Base-by-base conservation (phyloP, 176 grass and related monocot genomes). In the Musa acuminata region DNA sequence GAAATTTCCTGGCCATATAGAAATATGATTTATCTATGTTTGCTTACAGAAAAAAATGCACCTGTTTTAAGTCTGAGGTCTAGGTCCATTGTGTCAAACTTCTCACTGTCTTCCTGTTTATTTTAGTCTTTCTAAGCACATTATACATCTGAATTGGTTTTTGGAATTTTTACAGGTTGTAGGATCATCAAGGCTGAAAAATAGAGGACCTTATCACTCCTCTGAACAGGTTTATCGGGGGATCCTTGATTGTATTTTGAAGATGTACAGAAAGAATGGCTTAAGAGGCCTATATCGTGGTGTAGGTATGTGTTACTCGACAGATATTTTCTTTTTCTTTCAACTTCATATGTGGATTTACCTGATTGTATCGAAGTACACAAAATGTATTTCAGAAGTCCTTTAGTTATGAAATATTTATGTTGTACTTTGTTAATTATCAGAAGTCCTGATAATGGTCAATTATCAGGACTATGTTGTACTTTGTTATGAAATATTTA, bases 281-380 rank as follows among this genome's bases (percentile, higher is more conserved):
- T 77, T 99, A 25, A 99, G 77, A 87, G 90, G 95, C 71, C 67
- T 99, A 63, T 99, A 94, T 75, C 82, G 82, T 74, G 90, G 95
- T 80, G 82, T 94, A 78, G 95, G 95, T 94, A 87, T 71, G 80
- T 51, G 66, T 84, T 65, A 51, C 49, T 66, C 83, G 20, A 8
- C 16, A 17, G 8, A 29, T 2, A 19, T 57, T 17, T 55, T 55
- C 0, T 55, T 55, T 27, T 24, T 72, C 13, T 7, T 9, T 27
- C 13, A 3, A 11, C 21, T 67, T 11, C 10, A 67, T 13, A 13
- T 67, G 65, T 67, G 27, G 65, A 0, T 0, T 13, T 35, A 43
- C 24, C 27, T 67, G 65, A 14, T 26, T 67, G 1, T 59, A 19
- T n/a, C 8, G 1, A 59, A 59, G 17, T 59, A 19, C 54, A 14